These are phyloP conservation scores for Alternaria solani DNA, from an alignment of 2,329 filamentous ascomycete genomes.

Conservation along the genomic window DNA sequence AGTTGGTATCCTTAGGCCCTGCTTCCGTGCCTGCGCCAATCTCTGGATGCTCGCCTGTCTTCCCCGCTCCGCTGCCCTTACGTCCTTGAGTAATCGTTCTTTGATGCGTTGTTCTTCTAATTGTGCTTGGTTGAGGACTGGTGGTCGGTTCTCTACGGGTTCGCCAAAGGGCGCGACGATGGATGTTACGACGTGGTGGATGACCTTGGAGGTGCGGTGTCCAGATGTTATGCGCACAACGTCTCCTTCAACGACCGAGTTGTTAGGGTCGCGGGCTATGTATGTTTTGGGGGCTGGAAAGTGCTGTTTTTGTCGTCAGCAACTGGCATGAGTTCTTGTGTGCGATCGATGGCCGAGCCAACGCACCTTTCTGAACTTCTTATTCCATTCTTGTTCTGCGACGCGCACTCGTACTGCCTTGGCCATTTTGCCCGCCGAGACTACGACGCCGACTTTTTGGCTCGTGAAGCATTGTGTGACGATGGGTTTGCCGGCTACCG, in stretches of 20 bases:
- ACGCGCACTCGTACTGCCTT: slow-evolving; percentile 82
- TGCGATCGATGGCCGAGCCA: background rate
- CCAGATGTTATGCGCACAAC: slow-evolving; percentile 74
- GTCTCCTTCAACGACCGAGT: slow-evolving; percentile 76
- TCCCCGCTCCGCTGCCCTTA: slow-evolving; percentile 56
- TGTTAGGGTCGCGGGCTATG: slow-evolving; percentile 80
- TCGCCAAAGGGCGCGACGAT: slow-evolving; percentile 77
- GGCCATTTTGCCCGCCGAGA: slow-evolving; percentile 78
- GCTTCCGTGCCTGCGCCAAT: slow-evolving; percentile 38
- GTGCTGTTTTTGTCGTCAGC: slow-evolving; percentile 55
- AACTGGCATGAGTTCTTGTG: background rate
- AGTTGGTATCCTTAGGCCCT: slow-evolving; percentile 39
- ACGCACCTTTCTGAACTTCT: slow-evolving; percentile 73
- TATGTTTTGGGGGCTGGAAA: slow-evolving; percentile 71
- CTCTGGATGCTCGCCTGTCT: slow-evolving; percentile 37
- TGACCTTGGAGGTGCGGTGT: slow-evolving; percentile 70
- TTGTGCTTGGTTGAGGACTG: slow-evolving; percentile 71
- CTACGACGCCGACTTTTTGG: slow-evolving; percentile 68
- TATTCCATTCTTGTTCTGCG: slow-evolving; percentile 75
- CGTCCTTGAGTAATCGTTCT: slow-evolving; percentile 66
- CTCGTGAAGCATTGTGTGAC: slow-evolving; percentile 39
- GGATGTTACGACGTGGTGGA: slow-evolving; percentile 76
- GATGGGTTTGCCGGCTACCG: slow-evolving; percentile 31
- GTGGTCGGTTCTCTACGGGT: slow-evolving; percentile 69
- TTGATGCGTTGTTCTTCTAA: slow-evolving; percentile 63